Base-by-base conservation (phyloP, 371 early-diverging fungal species). In the Apophysomyces elegans region DNA sequence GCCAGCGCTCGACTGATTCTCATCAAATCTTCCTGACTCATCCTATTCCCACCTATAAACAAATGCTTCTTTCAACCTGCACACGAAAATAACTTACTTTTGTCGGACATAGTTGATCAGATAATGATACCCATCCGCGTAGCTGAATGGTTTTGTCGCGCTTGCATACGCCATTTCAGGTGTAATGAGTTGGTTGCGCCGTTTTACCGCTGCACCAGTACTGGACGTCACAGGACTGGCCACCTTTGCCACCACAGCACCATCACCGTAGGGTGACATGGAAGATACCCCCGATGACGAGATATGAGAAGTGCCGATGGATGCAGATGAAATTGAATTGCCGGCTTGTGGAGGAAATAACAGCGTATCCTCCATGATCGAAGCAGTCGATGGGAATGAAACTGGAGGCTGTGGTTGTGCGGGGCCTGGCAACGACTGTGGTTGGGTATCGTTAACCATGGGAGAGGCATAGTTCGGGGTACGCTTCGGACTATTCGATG, bases 1-100 rank as follows among this genome's bases (percentile, higher is more conserved):
- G 95, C 92, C 74, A 97, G 85, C 21, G 95, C 93, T 50, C 92
- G 87, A 74, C 93, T 91, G 56, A 97, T 93, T 44, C 95, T 85
- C 88, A 94, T 89, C 64, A 94, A 86, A 68, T 95, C 92, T 38
- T 88, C 88, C 71, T 90, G 90, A 71, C 90, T 86, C 95, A 96
- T 94, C 59, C 95, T 93, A 59, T 36, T 39, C 43, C 7, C 14
- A 60, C 37, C 60, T 41, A 58, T 47, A 50, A 21, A n/a, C 21
- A 59, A 9, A 36, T 18, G 11, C 9, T 13, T 14, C 54, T n/a
- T n/a, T 26, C 32, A 26, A 26, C 9, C 21, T 36, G 35, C 1
- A 38, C 0, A 18, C 26, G 36, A 7, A 13, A 13, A 43, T 26
- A 26, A 26, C 71, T 69, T 81, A 90, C 90, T 88, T 81, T 64